A percentile compares a stretch with the other conserved stretches of the same genome.
These are phyloP conservation scores for Alternaria arborescens DNA, from an alignment of 2,329 filamentous ascomycete genomes.

Conservation along the genomic window DNA sequence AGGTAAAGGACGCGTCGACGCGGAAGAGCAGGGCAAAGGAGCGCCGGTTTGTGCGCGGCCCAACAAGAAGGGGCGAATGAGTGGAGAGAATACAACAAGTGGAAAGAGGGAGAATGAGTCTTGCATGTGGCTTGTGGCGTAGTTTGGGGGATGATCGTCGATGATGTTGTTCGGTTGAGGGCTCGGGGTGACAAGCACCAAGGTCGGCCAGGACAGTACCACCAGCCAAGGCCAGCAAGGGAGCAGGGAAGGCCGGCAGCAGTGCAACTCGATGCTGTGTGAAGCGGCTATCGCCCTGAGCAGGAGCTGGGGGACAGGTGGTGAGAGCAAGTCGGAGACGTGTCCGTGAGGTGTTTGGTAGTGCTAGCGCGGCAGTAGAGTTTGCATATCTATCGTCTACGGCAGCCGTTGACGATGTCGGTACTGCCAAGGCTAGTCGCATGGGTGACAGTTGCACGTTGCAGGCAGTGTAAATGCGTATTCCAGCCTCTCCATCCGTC, in stretches of 20 bases:
- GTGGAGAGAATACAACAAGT: not conserved
- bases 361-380: not conserved
- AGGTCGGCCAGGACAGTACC: not conserved
- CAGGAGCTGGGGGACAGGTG: not conserved
- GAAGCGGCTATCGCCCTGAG: slow-evolving; percentile 7
- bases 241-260: not conserved
- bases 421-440: slow-evolving; percentile 5
- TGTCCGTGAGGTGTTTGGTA: not conserved
- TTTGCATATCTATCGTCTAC: not conserved
- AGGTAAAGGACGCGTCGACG: not conserved
- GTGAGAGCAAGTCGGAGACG: not conserved
- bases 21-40: not conserved
- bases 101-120: not conserved
- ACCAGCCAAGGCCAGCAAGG: not conserved
- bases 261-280: slow-evolving; percentile 9
- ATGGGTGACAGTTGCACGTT: not conserved
- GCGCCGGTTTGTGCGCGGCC: slow-evolving; percentile 5
- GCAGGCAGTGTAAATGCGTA: not conserved
- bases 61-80: slow-evolving; percentile 12
- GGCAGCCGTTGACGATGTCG: not conserved
- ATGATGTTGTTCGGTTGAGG: slow-evolving; percentile 6
- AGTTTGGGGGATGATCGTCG: slow-evolving; percentile 9
- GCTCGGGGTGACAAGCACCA: slow-evolving; percentile 1
- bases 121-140: slow-evolving; percentile 16
- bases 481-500: not conserved